A percentile compares a stretch with the other conserved stretches of the same genome.
phyloP scores from a whole-genome alignment of 176 grass and related monocot genomes.

The Juncus effusus region DNA sequence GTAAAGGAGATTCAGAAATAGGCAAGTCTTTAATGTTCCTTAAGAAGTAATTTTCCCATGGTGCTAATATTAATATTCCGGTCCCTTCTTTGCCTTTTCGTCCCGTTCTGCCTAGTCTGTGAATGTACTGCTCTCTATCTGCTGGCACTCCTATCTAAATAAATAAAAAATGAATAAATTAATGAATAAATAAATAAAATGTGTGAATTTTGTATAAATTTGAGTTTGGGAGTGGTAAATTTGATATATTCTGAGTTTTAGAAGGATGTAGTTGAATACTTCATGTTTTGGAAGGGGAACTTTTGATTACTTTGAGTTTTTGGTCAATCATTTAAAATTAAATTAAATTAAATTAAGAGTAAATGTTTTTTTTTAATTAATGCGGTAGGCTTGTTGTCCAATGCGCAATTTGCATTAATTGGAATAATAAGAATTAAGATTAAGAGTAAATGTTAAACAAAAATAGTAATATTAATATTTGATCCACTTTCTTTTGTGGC shows the following conservation, averaged over 20 bases:
- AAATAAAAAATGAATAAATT: neutral
- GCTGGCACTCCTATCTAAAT: slow-evolving; percentile 75
- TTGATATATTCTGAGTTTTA: neutral
- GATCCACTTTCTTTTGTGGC: too few species aligned
- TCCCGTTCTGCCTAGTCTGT: slow-evolving; percentile 99
- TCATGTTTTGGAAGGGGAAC: too few species aligned
- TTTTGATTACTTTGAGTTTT: too few species aligned
- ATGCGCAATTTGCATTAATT: too few species aligned
- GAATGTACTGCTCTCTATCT: slow-evolving; percentile 95
- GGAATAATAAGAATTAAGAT: too few species aligned
- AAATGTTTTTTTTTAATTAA: too few species aligned
- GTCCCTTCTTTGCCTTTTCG: slow-evolving; percentile 79
- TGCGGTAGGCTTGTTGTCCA: too few species aligned
- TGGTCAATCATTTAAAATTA: too few species aligned
- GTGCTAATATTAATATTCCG: slow-evolving; percentile 75
- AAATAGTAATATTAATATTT: too few species aligned
- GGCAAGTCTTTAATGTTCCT: slow-evolving; percentile 75
- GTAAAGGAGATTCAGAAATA: slow-evolving; percentile 57
- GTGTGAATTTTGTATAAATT: neutral
- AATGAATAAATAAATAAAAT: slow-evolving; percentile 11
- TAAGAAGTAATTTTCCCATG: slow-evolving; percentile 88
- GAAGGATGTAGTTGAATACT: too few species aligned
- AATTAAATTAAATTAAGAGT: too few species aligned
- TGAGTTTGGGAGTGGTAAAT: neutral
- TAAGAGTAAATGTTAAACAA: too few species aligned